Conservation (phyloP, 768 basidiomycete species). For the Chiua virens region DNA sequence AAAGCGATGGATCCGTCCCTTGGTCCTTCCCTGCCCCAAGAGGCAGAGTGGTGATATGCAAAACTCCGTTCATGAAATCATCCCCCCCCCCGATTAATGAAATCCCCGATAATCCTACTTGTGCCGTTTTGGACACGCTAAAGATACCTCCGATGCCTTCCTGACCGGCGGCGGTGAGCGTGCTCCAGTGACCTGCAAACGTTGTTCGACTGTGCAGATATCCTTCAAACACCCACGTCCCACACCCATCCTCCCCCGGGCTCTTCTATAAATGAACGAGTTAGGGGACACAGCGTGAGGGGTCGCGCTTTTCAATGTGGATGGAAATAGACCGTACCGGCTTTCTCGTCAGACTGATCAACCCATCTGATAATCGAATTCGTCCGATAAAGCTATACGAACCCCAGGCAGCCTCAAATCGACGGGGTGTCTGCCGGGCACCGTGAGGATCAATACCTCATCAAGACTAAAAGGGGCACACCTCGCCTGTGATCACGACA, state of each 20-base stretch:
- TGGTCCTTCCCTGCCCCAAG: background rate
- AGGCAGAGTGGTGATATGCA: slow-evolving; percentile 3
- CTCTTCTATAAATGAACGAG: slow-evolving; percentile 38
- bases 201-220: slow-evolving; percentile 46
- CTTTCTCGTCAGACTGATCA: slow-evolving; percentile 59
- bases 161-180: slow-evolving; percentile 33
- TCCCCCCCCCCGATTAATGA: slow-evolving; percentile 21
- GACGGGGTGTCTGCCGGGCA: slow-evolving; percentile 45
- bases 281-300: background rate
- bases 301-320: background rate
- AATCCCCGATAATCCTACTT: slow-evolving; percentile 25
- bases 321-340: slow-evolving; percentile 43
- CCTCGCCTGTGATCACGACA: slow-evolving; percentile 38
- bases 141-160: slow-evolving; percentile 52
- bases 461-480: slow-evolving; percentile 19
- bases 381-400: slow-evolving; percentile 61
- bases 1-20: background rate
- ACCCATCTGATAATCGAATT: slow-evolving; percentile 54
- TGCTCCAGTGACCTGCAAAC: slow-evolving; percentile 56
- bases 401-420: slow-evolving; percentile 65
- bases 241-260: slow-evolving; percentile 37
- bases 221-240: slow-evolving; percentile 60
- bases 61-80: slow-evolving; percentile 26
- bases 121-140: slow-evolving; percentile 49
- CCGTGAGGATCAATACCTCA: slow-evolving; percentile 25